Base-by-base conservation (phyloP, 371 early-diverging fungal genomes). In the Mucor lusitanicus region DNA sequence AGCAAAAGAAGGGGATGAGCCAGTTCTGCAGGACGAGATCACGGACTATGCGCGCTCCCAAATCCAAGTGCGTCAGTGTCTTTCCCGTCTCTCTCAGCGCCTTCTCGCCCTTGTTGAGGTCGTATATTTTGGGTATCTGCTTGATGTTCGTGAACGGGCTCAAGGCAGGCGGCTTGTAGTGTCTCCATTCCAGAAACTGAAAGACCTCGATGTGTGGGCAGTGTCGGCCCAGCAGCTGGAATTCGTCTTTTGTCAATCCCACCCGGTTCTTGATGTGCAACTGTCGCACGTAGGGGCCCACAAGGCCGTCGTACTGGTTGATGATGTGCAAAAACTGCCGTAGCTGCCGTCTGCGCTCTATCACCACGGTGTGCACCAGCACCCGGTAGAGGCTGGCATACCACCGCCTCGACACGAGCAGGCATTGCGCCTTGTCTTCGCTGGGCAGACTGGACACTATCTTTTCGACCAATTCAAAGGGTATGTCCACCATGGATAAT, bases 1-100 rank as follows among this genome's bases (percentile, higher is more conserved):
- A 53, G 15, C 27, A 53, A 17, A 67, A 7, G 11, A 32, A 32
- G 3, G 55, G 55, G 17, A 32, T 63, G 56, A 58, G 42, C 46
- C 32, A 17, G 21, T 35, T 37, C 53, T 67, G 54, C 61, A 21
- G 46, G 61, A 48, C 69, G 58, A 17, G 76, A 83, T 25, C 87
- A 93, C 67, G 91, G 88, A 61, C 69, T 80, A 15, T 53, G 23
- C 53, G 53, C 23, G 27, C 27, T 2, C 53, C 53, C 3, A 53
- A 11, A 13, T 68, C 63, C 11, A 68, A 21, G 17, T 63, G 64
- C 2, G 63, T 63, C 17, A 68, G 33, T 3, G 44, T 63, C 8
- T 39, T 37, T 1, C 59, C 42, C 30, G 40, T 23, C 7, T 58
- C 53, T 4, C 35, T 13, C 17, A 68, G 8, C 0, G 53, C 69